Base-by-base conservation (phyloP, 1,284 basidiomycete genomes). In the Hypsizygus ulmarius region DNA sequence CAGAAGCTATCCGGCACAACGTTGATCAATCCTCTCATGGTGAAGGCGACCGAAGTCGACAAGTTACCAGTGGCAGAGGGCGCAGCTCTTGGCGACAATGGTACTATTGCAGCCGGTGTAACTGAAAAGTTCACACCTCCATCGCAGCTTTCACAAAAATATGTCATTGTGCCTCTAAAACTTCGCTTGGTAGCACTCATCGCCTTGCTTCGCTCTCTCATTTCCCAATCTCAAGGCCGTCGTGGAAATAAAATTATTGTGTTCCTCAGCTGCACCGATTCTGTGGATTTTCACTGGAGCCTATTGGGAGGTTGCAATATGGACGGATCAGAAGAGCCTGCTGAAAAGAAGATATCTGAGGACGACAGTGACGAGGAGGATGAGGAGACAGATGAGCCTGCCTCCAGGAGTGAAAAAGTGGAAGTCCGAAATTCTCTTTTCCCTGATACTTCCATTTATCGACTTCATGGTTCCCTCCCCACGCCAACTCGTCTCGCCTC, bases 241-340 rank as follows among this genome's bases (percentile, higher is more conserved):
- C 68, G 73, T 37, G 77, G 78, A 21, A 73, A 75, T 18, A 88
- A 84, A 62, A 84, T 97, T 37, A 93, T 99, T 45, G 93, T 99
- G 4, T 99, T 99, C 68, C 73, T 99, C 51, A 94, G 89, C 59
- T 98, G 94, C 59, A 99, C 94, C 2, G 95, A 98, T 66, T 93
- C 93, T 1, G 97, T 99, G 28, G 96, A 99, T 66, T 98, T 94
- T 63, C 93, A 97, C 64, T 99, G 92, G 90, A 79, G 79, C 39
- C 74, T 97, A n/a, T 70, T 99, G 0, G 90, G 87, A 1, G 82
- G 84, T 1, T 77, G 90, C 15, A 66, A 69, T 7, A 96, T 98
- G 91, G 81, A 77, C 8, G 73, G 63, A 1, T 61, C 60, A 7
- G 61, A 60, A 1, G 67, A 66, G 8, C 32, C 59, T 9, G 66